These are phyloP conservation scores for Cyberlindnera sargentensis DNA, from an alignment of 805 yeast species.

Conservation along the genomic window DNA sequence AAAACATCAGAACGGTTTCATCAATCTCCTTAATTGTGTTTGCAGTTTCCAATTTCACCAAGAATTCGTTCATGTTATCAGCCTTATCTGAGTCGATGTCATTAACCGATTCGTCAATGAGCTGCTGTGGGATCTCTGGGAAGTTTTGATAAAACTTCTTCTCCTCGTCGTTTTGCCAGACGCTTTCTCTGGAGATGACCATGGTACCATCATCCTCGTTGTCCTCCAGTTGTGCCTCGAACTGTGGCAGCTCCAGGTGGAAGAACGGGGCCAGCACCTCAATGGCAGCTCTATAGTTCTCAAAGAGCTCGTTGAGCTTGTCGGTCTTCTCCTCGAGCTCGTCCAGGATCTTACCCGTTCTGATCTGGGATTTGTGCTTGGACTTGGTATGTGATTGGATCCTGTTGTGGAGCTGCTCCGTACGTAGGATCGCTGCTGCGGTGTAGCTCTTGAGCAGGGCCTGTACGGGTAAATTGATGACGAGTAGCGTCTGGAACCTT, in stretches of 20 bases:
- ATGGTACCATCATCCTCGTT: slow-evolving; percentile 21
- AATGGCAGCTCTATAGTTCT: slow-evolving; percentile 37
- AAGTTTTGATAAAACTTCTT: slow-evolving; percentile 54
- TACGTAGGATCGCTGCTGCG: slow-evolving; percentile 32
- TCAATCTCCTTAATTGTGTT: slow-evolving; percentile 44
- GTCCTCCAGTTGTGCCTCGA: slow-evolving; percentile 24
- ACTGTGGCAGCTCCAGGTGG: slow-evolving; percentile 30
- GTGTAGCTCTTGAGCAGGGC: slow-evolving; percentile 36
- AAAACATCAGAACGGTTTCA: slow-evolving; percentile 38
- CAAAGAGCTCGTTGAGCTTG: slow-evolving; percentile 29
- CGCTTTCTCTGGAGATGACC: slow-evolving; percentile 20
- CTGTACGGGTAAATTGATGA: slow-evolving; percentile 22
- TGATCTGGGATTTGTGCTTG: slow-evolving; percentile 49
- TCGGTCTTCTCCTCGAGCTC: slow-evolving; percentile 32
- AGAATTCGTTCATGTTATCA: slow-evolving; percentile 36
- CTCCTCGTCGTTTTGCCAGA: slow-evolving; percentile 67
- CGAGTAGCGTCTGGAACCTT: slow-evolving; percentile 33
- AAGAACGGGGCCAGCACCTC: slow-evolving; percentile 38
- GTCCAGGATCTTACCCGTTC: slow-evolving; percentile 52
- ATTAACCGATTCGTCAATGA: slow-evolving; percentile 26
- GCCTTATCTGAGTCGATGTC: slow-evolving; percentile 23
- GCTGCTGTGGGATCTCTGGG: slow-evolving; percentile 33
- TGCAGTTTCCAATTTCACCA: slow-evolving; percentile 36
- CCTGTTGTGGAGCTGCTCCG: slow-evolving; percentile 31
- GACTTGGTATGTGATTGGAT: slow-evolving; percentile 30